A percentile compares a stretch with the other conserved stretches of the same genome.
These are phyloP conservation scores for Podaxis sp. DNA, from an alignment of 768 basidiomycete genomes.

Conservation along the genomic window DNA sequence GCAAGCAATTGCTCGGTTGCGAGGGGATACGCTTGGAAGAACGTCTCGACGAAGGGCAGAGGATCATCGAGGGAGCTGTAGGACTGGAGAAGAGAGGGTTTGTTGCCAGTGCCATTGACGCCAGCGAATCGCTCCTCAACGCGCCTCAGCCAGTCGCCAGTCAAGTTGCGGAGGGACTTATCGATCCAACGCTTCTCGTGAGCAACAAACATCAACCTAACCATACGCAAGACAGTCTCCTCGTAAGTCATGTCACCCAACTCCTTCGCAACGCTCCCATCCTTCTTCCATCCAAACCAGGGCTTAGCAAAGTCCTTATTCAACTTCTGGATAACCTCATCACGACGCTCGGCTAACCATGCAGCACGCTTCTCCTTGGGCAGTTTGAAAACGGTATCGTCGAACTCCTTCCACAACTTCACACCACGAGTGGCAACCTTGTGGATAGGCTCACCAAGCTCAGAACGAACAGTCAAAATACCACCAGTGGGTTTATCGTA, in stretches of 20 bases:
- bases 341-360: slow-evolving; percentile 85
- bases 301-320: slow-evolving; percentile 96
- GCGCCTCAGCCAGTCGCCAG: slow-evolving; percentile 95
- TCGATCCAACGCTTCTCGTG: slow-evolving; percentile 96
- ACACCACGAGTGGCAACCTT: slow-evolving; percentile 97
- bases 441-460: slow-evolving; percentile 98
- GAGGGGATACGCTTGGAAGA: slow-evolving; percentile 83
- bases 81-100: slow-evolving; percentile 84
- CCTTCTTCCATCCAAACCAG: slow-evolving; percentile 98
- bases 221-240: slow-evolving; percentile 88
- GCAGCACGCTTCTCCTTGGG: slow-evolving; percentile 92
- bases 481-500: slow-evolving; percentile 94
- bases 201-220: slow-evolving; percentile 90
- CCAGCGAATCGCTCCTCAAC: slow-evolving; percentile 95
- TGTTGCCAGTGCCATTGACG: slow-evolving; percentile 70
- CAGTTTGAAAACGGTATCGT: slow-evolving; percentile 92
- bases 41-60: slow-evolving; percentile 66
- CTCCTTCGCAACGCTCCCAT: slow-evolving; percentile 78
- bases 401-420: slow-evolving; percentile 99
- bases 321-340: slow-evolving; percentile 87
- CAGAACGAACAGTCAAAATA: slow-evolving; percentile 94
- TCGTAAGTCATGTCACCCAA: slow-evolving; percentile 98
- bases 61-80: slow-evolving; percentile 85
- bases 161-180: slow-evolving; percentile 83
- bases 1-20: slow-evolving; percentile 86